Evolutionary conservation across 2,329 filamentous ascomycete genomes (phyloP), one percentile per base, ranked within the genome.

Genomic region (Ascochyta rabiei): DNA sequence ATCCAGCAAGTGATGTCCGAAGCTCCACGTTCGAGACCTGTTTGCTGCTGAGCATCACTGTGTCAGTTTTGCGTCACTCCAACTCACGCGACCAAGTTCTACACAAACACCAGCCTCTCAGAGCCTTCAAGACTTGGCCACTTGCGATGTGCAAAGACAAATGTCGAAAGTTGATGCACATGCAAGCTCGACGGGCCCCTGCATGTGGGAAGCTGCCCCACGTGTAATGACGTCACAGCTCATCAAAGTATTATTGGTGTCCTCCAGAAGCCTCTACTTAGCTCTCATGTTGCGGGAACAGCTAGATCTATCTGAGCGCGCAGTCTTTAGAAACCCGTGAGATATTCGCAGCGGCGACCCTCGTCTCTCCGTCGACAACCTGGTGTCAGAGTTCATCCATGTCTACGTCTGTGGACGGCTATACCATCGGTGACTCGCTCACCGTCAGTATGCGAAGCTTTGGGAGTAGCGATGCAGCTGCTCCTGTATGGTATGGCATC

Each of bases 141-240:
- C 31, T 42, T 46, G 35, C 16, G 12, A 24, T 24, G 45, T n/a
- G 16, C 48, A 48, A 33, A 34, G 4, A 50, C 24, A 35, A 46
- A 33, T 38, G 34, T 40, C 23, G 42, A 48, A 56, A 53, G 52
- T 39, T 35, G 31, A n/a, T 42, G 60, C 54, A 54, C 35, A 50
- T 19, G 30, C 43, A 31, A 35, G 37, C 16, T 44, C 23, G 26
- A 46, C 40, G 51, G 52, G 60, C 51, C 58, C 57, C 59, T 64
- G 60, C 62, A 57, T 46, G 37, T 53, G 52, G 48, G 43, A 26
- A 41, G 49, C 34, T 31, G 49, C 56, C 48, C 53, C 62, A 61
- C 56, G 50, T 58, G 34, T 43, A 24, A 33, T 63, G 63, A 66
- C 64, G 59, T 64, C 64, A 66, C 10, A 43, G 2, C 16, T 33